Base-by-base conservation (phyloP, 768 basidiomycete genomes). In the Mycena indigotica region DNA sequence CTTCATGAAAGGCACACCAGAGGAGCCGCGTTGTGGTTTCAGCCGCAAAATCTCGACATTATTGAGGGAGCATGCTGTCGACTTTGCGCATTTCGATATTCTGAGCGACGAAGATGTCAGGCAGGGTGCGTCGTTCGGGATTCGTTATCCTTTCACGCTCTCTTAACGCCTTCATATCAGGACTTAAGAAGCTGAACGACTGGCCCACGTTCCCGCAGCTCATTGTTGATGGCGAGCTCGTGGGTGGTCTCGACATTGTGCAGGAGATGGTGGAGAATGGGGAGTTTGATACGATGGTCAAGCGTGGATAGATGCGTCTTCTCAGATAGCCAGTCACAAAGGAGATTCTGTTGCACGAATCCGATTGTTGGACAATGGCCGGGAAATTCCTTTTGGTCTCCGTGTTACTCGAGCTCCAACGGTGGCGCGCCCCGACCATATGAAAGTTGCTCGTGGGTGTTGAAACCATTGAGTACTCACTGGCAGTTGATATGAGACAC, bases 231-330 rank as follows among this genome's bases (percentile, higher is more conserved):
- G 95, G 97, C 21, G 93, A 98, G 70, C 80, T 99, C 17, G 86
- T 97, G 16, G 96, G 96, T n/a, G 96, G 96, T 3, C 73, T 98
- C 51, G 96, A 99, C 69, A 87, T 98, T 51, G 83, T 95, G 23
- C 83, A 85, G 70, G 96, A 98, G 75, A 90, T 95, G 90, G 83
- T 82, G 15, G 83, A 88, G 28, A 87, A 68, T 57, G 93, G 88
- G 21, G 95, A 97, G 73, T 82, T 95, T 56, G 70, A 77, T 52
- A 84, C 89, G 49, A 55, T 72, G 17, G 49, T 78, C 35, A 66
- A 21, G 53, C 40, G 38, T 15, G 54, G 52, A 38, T 66, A 55
- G 65, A 24, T 38, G 35, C n/a, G n/a, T n/a, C n/a, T n/a, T n/a
- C n/a, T n/a, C n/a, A n/a, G n/a, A n/a, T n/a, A n/a, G n/a, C n/a